phyloP scores from a whole-genome alignment of 2,329 filamentous ascomycete species.

The Fusarium chlamydosporum region DNA sequence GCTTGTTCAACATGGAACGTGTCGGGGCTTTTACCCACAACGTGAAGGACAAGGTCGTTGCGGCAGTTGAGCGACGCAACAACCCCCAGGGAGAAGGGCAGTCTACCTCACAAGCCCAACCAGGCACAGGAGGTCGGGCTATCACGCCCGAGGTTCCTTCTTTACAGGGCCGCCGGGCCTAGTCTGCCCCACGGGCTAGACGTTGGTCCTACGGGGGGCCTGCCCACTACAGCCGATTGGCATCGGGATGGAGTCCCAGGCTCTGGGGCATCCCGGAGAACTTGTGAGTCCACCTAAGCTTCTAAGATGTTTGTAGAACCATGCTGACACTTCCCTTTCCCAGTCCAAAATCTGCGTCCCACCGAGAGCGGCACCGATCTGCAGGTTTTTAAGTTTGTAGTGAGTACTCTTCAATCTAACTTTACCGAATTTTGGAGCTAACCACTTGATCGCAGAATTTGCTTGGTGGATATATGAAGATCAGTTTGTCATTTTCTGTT shows the following conservation, averaged over 20 bases:
- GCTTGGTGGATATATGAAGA: neutral
- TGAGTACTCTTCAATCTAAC: neutral
- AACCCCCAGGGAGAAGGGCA: neutral
- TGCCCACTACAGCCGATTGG: constrained; percentile 3
- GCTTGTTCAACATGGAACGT: constrained; percentile 60
- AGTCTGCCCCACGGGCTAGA: constrained; percentile 49
- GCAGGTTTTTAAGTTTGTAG: neutral
- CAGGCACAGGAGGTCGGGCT: neutral
- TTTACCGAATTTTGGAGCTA: neutral
- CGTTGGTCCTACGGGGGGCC: constrained; percentile 1
- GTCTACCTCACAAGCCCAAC: neutral
- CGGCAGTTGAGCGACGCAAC: neutral
- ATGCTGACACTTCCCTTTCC: neutral
- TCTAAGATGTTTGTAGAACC: neutral
- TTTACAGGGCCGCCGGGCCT: neutral
- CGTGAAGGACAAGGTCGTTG: neutral
- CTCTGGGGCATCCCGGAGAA: constrained; percentile 8
- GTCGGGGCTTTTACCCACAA: constrained; percentile 57
- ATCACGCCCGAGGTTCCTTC: neutral
- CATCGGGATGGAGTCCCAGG: constrained; percentile 7
- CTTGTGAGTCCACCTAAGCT: neutral
- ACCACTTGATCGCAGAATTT: neutral
- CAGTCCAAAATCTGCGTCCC: neutral
- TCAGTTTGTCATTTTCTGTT: neutral
- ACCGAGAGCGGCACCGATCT: neutral